These are phyloP conservation scores for Bretschneidera sinensis DNA, from an alignment of 345 rosid species.

Conservation along the genomic window DNA sequence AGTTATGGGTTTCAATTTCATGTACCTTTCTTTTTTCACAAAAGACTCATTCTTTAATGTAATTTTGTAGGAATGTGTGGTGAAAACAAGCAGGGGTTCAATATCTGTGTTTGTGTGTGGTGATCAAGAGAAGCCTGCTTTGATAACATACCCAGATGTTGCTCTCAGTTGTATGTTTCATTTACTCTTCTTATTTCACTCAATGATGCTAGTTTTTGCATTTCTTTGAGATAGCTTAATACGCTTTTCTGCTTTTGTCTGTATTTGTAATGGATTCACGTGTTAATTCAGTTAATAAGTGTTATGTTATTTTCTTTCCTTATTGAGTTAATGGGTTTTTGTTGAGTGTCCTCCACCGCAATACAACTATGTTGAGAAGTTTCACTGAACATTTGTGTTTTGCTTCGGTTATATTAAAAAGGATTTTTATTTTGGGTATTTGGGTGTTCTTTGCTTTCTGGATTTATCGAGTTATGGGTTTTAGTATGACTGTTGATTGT, in stretches of 20 bases:
- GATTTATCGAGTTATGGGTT: background rate
- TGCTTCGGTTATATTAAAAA: no score
- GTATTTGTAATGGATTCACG: background rate
- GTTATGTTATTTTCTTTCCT: background rate
- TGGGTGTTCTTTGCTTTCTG: no score
- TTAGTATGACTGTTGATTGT: background rate
- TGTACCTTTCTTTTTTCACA: no score
- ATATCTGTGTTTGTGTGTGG: constrained; percentile 71
- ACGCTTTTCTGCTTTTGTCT: constrained; percentile 2
- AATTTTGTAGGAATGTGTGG: constrained; percentile 57
- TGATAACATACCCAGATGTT: constrained; percentile 84
- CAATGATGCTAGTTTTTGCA: background rate
- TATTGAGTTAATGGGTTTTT: background rate
- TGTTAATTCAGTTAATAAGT: background rate
- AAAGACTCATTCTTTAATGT: no score
- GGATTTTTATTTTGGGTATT: no score
- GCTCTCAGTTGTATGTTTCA: constrained; percentile 66
- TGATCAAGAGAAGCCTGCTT: constrained; percentile 77
- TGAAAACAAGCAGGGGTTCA: constrained; percentile 70
- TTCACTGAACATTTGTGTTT: no score
- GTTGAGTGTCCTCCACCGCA: background rate
- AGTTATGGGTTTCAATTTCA: background rate
- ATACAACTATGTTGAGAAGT: no score
- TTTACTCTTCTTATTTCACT: background rate
- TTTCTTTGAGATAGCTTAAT: background rate